These are phyloP conservation scores for Metschnikowia colocasiae DNA, from an alignment of 805 yeast species.

Conservation along the genomic window DNA sequence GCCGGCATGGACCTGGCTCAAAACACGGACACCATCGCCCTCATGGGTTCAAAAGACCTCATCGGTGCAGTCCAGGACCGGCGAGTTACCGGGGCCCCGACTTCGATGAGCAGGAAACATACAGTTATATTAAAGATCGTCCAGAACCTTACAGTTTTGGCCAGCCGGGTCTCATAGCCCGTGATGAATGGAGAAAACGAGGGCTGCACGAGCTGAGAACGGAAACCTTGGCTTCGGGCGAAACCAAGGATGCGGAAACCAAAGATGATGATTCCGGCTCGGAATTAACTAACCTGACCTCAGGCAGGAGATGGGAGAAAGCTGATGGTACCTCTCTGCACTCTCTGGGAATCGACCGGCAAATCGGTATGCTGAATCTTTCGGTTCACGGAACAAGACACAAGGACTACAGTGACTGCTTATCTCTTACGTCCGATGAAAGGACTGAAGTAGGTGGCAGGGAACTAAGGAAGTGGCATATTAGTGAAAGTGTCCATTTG, in stretches of 20 bases:
- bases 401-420: background rate
- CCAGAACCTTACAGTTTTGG: background rate
- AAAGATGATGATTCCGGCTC: background rate
- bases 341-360: slow-evolving; percentile 2
- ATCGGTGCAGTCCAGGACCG: background rate
- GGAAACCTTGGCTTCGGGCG: background rate
- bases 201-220: background rate
- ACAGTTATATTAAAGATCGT: background rate
- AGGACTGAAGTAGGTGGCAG: background rate
- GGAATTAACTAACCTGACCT: background rate
- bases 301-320: background rate
- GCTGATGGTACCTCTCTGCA: background rate
- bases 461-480: background rate
- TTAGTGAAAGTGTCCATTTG: background rate
- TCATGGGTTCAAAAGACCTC: background rate
- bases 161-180: background rate
- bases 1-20: background rate
- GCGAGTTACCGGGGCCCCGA: background rate
- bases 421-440: background rate
- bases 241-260: background rate
- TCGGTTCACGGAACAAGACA: background rate
- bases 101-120: background rate
- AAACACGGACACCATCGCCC: background rate
- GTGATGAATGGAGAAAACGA: background rate
- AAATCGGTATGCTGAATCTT: slow-evolving; percentile 3